phyloP scores from a whole-genome alignment of 331 rosid species.

The Pyracantha coccinea region DNA sequence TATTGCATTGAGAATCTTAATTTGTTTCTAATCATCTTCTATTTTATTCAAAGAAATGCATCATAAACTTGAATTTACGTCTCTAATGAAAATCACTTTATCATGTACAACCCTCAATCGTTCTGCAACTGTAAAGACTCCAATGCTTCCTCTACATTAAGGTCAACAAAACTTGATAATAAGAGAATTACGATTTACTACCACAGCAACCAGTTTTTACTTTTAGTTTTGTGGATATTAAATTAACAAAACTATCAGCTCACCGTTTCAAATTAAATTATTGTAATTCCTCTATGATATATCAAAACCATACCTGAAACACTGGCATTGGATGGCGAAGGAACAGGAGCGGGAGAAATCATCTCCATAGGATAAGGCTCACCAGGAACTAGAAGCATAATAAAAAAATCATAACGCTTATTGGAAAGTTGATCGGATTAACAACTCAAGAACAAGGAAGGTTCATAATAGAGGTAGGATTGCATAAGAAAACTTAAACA shows the following conservation, averaged over 20 bases:
- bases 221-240: neutral
- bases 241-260: neutral
- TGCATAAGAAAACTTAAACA: no score
- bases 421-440: no score
- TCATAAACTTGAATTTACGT: neutral
- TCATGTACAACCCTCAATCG: neutral
- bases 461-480: neutral
- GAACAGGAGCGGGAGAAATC: conserved; percentile 50
- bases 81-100: neutral
- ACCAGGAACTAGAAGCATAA: conserved; percentile 71
- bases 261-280: neutral
- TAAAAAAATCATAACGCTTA: neutral
- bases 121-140: neutral
- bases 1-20: neutral
- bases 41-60: neutral
- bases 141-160: neutral
- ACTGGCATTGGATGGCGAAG: conserved; percentile 38
- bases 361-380: conserved; percentile 64
- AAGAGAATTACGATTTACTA: neutral
- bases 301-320: conserved; percentile 46
- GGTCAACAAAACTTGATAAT: neutral
- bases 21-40: neutral
- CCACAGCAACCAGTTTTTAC: neutral
- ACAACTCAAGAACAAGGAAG: neutral
- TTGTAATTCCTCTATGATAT: neutral